Percentiles rank a stretch among this genome's conserved stretches.
Conservation (phyloP, 164 flowering plant genomes). For the Echeveria elegans region DNA sequence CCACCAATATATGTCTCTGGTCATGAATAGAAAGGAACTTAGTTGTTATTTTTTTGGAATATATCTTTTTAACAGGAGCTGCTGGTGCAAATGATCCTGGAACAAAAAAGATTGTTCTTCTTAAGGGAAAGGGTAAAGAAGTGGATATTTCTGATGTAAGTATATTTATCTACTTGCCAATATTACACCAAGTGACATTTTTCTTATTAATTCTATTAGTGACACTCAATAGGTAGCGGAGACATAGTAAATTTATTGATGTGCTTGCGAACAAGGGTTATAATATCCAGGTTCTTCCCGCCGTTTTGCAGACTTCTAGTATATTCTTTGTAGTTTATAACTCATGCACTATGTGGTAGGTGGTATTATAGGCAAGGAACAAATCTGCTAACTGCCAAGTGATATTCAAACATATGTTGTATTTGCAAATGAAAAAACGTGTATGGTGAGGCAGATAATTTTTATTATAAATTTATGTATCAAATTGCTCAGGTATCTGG, state of each 20-base stretch:
- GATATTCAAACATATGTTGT: constrained; percentile 1
- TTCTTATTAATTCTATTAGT: too few species aligned
- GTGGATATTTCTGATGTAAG: constrained; percentile 37
- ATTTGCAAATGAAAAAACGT: neutral
- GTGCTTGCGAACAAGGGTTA: too few species aligned
- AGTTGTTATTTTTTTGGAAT: neutral
- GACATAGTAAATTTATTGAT: too few species aligned
- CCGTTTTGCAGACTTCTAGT: neutral
- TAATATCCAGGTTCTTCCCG: too few species aligned
- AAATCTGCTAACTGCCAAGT: too few species aligned
- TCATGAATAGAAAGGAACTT: too few species aligned
- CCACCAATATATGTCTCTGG: too few species aligned
- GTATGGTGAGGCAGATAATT: neutral
- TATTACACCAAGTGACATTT: neutral
- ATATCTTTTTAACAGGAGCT: constrained; percentile 29
- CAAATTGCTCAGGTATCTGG: constrained; percentile 26
- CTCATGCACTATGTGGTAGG: neutral
- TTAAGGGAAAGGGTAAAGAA: constrained; percentile 79
- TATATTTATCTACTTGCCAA: neutral
- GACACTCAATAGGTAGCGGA: too few species aligned
- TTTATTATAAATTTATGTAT: neutral
- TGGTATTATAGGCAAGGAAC: neutral
- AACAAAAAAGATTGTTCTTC: constrained; percentile 55
- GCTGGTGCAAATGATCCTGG: constrained; percentile 35
- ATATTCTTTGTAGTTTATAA: neutral